Evolutionary conservation across 2,329 filamentous ascomycete genomes (phyloP).

Genomic region (Calonectria naviculata): DNA sequence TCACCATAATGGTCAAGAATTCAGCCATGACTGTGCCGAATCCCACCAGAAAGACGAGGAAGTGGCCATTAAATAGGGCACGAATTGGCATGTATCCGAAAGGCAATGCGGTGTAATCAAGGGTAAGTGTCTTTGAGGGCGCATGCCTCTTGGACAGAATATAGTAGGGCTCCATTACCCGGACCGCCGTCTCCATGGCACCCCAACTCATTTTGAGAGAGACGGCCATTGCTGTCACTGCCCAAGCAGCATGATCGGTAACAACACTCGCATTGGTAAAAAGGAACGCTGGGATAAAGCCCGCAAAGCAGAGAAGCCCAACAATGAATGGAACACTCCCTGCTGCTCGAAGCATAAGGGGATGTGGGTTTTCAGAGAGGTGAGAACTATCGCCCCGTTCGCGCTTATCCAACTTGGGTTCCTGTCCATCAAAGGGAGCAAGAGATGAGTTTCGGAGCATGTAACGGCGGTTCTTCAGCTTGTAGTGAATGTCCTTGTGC

Average conservation of each 20-base stretch:
- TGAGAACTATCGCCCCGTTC: constrained; percentile 62
- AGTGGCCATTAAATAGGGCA: constrained; percentile 72
- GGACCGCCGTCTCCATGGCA: constrained; percentile 74
- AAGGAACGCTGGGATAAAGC: constrained; percentile 70
- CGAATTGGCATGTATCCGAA: constrained; percentile 73
- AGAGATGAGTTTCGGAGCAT: constrained; percentile 77
- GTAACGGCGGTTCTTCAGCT: constrained; percentile 74
- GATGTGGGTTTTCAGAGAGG: constrained; percentile 72
- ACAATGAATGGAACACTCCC: constrained; percentile 71
- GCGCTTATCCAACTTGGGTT: constrained; percentile 51
- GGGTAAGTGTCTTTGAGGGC: constrained; percentile 71
- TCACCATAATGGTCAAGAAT: constrained; percentile 76
- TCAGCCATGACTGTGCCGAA: constrained; percentile 80
- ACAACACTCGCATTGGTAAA: constrained; percentile 67
- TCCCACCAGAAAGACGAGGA: constrained; percentile 74
- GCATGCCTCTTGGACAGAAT: constrained; percentile 75
- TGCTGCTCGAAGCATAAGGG: constrained; percentile 72
- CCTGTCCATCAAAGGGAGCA: constrained; percentile 69
- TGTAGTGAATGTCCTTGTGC: constrained; percentile 74
- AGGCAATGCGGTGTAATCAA: constrained; percentile 80
- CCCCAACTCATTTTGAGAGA: constrained; percentile 76
- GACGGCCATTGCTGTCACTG: constrained; percentile 74
- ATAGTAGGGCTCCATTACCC: constrained; percentile 81
- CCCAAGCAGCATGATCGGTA: constrained; percentile 72
- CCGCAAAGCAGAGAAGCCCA: constrained; percentile 66